Base-by-base conservation (phyloP, 139 green algal genomes). In the Picochlorum sp. region DNA sequence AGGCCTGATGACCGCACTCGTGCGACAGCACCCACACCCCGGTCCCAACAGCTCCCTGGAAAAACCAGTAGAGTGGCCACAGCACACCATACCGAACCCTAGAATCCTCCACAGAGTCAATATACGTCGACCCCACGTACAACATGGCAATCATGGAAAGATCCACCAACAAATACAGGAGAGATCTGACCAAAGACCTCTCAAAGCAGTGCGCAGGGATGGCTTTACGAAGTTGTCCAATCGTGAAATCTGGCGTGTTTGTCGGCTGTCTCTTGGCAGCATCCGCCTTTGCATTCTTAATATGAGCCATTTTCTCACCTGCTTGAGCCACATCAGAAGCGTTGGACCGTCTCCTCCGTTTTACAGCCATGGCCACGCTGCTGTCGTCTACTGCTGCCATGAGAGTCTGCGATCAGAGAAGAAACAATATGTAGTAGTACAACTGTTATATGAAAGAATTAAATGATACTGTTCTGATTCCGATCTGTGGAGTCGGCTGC, bases 181-280 rank as follows among this genome's bases (percentile, higher is more conserved):
- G 77, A 20, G 72, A 85, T 5, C 34, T 60, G 23, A 75, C 16
- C 9, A 73, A 11, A 3, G 68, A 83, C 15, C 81, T 73, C 58
- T 95, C 45, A 63, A 95, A 95, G 70, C 89, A 96, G 60, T 95
- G 82, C 23, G 61, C 34, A 23, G 89, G 89, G 30, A 96, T 92
- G 13, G 89, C 89, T 16, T 73, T 71, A 20, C 83, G 69, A 41
- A 96, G 72, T 2, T 84, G 73, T 4, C 62, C 74, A 1, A 96
- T 41, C 0, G 77, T 94, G 64, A 95, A 95, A 4, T 66, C 21
- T 26, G 62, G 62, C 4, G 23, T 21, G 5, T 69, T 10, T 20
- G 41, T 55, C 10, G 47, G 62, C 16, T 69, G 62, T 14, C 45
- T 55, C 6, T 56, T 23, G 14, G 6, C 41, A 30, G 6, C 20